Base-by-base conservation (phyloP, 805 yeast genomes). In the Candida ascalaphidarum region DNA sequence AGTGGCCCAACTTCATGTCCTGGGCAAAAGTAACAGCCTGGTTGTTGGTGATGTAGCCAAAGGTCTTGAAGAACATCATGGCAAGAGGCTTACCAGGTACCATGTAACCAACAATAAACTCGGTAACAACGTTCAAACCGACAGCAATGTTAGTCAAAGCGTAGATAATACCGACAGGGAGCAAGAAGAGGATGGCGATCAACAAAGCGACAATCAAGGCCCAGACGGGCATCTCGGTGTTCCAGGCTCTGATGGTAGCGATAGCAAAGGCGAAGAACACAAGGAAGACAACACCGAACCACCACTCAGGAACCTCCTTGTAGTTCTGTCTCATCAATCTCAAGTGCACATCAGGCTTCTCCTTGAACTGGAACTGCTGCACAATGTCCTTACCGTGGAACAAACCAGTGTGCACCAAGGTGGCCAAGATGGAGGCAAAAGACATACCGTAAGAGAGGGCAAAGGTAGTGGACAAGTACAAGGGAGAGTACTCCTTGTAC, bases 371-470 rank as follows among this genome's bases (percentile, higher is more conserved):
- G 28, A 58, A 11, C 42, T 57, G 63, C 16, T 39, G 32, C 14
- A 44, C 23, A 31, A 79, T 65, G 34, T 74, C 75, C 25, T 49
- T 55, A 29, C 78, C 71, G 43, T 76, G 79, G 55, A 71, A 77
- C 16, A 77, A 54, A 8, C 51, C 51, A 13, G 77, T 67, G 45
- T 79, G 81, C 11, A 68, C 61, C 29, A 80, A 55, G 5, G 78
- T 70, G 4, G 82, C 73, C 17, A 74, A 59, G 30, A 77, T 69
- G 5, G 83, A 68, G 2, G 83, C 86, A 54, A 67, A 50, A 58
- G 61, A 41, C 46, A 60, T 50, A 30, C 81, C 81, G 40, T 77
- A 76, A 5, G 75, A 60, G n/a, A 80, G 45, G 17, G 74, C 65
- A 43, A 68, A 72, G 3, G 79, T 67, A 11, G 76, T 65, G 6